Base-by-base conservation (phyloP, 116 monocot species). In the Phalaenopsis hybrid region DNA sequence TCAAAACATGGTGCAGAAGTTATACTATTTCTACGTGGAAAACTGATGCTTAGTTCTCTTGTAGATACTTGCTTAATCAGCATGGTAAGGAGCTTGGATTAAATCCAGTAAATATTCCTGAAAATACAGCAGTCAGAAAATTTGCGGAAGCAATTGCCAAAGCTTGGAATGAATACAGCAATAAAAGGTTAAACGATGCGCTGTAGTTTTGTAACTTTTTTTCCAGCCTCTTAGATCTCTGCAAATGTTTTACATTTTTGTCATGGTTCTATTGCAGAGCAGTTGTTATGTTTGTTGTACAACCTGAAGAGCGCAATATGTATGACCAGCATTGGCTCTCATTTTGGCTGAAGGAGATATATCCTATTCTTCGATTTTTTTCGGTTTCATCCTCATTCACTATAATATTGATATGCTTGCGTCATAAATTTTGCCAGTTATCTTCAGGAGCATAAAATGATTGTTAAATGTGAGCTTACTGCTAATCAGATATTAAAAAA, bases 311-410 rank as follows among this genome's bases (percentile, higher is more conserved):
- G 79, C 91, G 88, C 68, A 98, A 98, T 84, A 98, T 98, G 97
- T 98, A 98, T 82, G 95, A 98, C 51, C 97, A 94, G 81, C 89
- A 98, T 82, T 94, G 95, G 94, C 92, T 98, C n/a, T 85, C 69
- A 65, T 78, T 81, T 79, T 75, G 83, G 13, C 67, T 98, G 83
- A 91, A 86, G 85, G 90, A 98, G 68, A 86, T 74, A 98, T 94
- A 98, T 94, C 96, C 91, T 92, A 21, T 73, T 41, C 8, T 51
- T 48, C 8, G 0, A 28, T 44, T 33, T 21, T 65, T 31, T 45
- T 82, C 65, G 3, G n/a, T 3, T 48, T 4, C 48, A 48, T 6
- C 5, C 13, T 18, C 61, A 51, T 51, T 23, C 51, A 12, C n/a
- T 31, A 50, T 50, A 52, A 12, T 77, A n/a, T 75, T 75, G 75